A percentile compares a stretch with the other conserved stretches of the same genome.
phyloP scores from a whole-genome alignment of 2,329 filamentous ascomycete species.

The Rugonectria rugulosa region DNA sequence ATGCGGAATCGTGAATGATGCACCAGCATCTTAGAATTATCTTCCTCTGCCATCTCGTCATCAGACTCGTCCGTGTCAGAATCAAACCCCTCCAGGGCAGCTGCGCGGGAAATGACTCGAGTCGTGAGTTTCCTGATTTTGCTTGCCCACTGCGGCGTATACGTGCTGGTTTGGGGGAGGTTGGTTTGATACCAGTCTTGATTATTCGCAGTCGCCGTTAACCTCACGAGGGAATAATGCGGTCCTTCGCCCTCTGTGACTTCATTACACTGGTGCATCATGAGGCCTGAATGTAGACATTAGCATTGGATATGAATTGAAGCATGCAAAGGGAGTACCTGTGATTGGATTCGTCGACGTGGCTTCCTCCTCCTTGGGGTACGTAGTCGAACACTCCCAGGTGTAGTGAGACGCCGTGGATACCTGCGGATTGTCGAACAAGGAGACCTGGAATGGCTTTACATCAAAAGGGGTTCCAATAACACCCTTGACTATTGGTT shows the following conservation, averaged over 20 bases:
- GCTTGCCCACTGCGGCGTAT: conserved; percentile 55
- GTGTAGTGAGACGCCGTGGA: conserved; percentile 47
- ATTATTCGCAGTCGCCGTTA: conserved; percentile 60
- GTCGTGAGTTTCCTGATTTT: conserved; percentile 54
- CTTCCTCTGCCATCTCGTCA: conserved; percentile 42
- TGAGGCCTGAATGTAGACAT: conserved; percentile 48
- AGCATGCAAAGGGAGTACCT: conserved; percentile 6
- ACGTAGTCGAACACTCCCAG: conserved; percentile 56
- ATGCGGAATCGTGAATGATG: conserved; percentile 59
- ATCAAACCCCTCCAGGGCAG: conserved; percentile 49
- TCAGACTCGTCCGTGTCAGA: conserved; percentile 44
- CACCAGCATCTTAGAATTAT: conserved; percentile 50
- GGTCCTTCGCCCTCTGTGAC: conserved; percentile 44
- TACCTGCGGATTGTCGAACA: conserved; percentile 41
- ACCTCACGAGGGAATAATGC: conserved; percentile 59
- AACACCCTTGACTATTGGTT: conserved; percentile 58
- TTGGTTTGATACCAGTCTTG: conserved; percentile 63
- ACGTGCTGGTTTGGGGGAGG: conserved; percentile 38
- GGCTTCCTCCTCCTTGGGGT: conserved; percentile 44
- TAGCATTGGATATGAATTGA: background rate
- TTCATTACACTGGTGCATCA: conserved; percentile 49
- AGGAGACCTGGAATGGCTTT: conserved; percentile 58
- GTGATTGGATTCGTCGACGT: conserved; percentile 44
- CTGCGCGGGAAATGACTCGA: conserved; percentile 53
- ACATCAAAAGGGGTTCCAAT: conserved; percentile 60